Percentiles rank a stretch among this genome's conserved stretches.
These are phyloP conservation scores for Corinectria fuckeliana DNA, from an alignment of 2,329 filamentous ascomycete species.

Conservation along the genomic window DNA sequence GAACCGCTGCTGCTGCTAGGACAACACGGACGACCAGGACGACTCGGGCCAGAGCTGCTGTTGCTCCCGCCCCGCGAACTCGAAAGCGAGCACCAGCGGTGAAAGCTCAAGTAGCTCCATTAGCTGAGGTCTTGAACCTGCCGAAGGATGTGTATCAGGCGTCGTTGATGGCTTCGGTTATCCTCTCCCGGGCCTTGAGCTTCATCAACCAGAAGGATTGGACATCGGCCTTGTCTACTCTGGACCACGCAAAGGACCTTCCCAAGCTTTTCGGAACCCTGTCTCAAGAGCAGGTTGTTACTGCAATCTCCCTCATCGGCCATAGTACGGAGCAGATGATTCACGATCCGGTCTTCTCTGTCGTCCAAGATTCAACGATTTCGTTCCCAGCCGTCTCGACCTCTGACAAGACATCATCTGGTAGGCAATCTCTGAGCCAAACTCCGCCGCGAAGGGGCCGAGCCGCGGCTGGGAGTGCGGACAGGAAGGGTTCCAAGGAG, in stretches of 20 bases:
- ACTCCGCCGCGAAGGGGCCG: constrained; percentile 45
- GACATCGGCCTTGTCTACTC: constrained; percentile 60
- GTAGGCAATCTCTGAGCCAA: constrained; percentile 45
- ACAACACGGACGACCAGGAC: constrained; percentile 36
- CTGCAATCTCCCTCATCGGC: constrained; percentile 71
- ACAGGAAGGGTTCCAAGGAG: constrained; percentile 42
- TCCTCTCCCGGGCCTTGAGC: constrained; percentile 50
- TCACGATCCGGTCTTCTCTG: constrained; percentile 83
- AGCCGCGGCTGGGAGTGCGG: constrained; percentile 24
- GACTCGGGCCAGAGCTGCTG: constrained; percentile 29
- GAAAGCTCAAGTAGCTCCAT: constrained; percentile 34
- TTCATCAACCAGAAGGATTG: constrained; percentile 61
- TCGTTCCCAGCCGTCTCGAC: constrained; percentile 76
- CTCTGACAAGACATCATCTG: constrained; percentile 48
- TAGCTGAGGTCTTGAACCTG: constrained; percentile 24
- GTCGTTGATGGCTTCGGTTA: constrained; percentile 45
- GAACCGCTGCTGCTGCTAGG: constrained; percentile 32
- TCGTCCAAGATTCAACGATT: constrained; percentile 90
- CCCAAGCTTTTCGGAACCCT: constrained; percentile 49
- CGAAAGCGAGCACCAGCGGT: constrained; percentile 30
- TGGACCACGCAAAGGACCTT: constrained; percentile 57
- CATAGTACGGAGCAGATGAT: constrained; percentile 76
- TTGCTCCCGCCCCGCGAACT: constrained; percentile 23
- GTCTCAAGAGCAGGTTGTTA: constrained; percentile 63
- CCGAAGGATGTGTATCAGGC: constrained; percentile 46